Evolutionary conservation across 768 basidiomycete genomes (phyloP), one percentile per base, ranked within the genome.

Genomic region (Naganishia vaughanmartiniae): DNA sequence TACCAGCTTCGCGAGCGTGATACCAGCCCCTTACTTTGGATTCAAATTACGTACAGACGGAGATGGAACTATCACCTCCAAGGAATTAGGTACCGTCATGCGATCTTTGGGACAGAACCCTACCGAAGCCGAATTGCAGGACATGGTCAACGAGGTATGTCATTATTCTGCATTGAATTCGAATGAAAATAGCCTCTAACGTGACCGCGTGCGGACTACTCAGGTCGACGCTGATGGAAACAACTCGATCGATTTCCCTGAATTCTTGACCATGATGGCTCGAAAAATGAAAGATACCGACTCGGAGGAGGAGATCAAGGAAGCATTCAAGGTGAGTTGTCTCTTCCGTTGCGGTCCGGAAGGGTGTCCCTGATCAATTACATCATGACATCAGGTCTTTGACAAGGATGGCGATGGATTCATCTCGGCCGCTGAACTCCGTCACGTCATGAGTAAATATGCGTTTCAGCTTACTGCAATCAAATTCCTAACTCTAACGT

Each of bases 381-480:
- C 73, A 2, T 4, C 4, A 19, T 26, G 5, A 36, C 2, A 17
- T 17, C 28, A 63, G 60, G 79, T 80, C 67, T 96, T 96, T 77
- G 94, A 97, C 83, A 93, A 92, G 87, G 92, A 97, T 78, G 90
- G 90, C 15, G 93, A 92, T 76, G 94, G 93, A 21, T 90, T 85
- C 78, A 96, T 97, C 83, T 89, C 86, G 42, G 87, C 90, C 5
- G 88, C 88, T 1, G 94, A 97, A 84, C 82, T 96, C 81, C 86
- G 89, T 79, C 89, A 90, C 76, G 92, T 96, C 76, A 95, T 97
- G 94, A 89, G 85, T 96, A 70, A 90, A 92, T 90, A 75, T 11
- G n/a, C 17, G 6, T 19, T 55, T 24, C 31, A 10, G 54, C 15
- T 42, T n/a, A 42, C 48, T n/a, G n/a, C 1, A 26, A 21, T 14